Conservation (phyloP, 2,329 filamentous ascomycete genomes). For the Cladophialophora carrionii region DNA sequence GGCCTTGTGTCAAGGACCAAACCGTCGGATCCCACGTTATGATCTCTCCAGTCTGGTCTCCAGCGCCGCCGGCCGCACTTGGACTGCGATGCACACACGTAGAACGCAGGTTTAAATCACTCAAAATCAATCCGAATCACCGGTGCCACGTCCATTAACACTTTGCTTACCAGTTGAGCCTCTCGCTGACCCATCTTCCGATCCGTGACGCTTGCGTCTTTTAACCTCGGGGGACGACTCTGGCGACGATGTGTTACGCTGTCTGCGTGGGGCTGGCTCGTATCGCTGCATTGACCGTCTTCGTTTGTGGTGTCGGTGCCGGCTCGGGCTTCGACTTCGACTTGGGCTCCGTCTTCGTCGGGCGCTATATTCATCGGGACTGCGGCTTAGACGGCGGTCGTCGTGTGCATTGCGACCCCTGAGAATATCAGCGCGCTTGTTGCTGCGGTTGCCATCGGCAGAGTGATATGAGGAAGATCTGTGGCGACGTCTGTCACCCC, state of each 20-base stretch:
- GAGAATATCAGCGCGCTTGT: slow-evolving; percentile 55
- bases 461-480: slow-evolving; percentile 50
- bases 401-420: slow-evolving; percentile 51
- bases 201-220: slow-evolving; percentile 46
- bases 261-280: slow-evolving; percentile 48
- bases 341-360: slow-evolving; percentile 41
- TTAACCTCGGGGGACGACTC: slow-evolving; percentile 50
- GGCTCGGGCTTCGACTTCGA: slow-evolving; percentile 40
- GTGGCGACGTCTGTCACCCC: slow-evolving; percentile 45
- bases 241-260: slow-evolving; percentile 48
- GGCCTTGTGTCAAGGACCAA: neutral
- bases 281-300: slow-evolving; percentile 53
- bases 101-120: neutral
- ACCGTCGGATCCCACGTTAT: neutral
- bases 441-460: slow-evolving; percentile 48
- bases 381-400: slow-evolving; percentile 49
- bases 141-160: slow-evolving; percentile 17
- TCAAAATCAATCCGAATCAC: slow-evolving; percentile 41
- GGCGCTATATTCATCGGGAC: slow-evolving; percentile 43
- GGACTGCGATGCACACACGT: neutral
- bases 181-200: slow-evolving; percentile 24
- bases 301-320: slow-evolving; percentile 46
- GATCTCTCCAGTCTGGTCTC: neutral
- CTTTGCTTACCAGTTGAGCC: slow-evolving; percentile 15
- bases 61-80: neutral